Evolutionary conservation across 1,139 yeast genomes (phyloP), one percentile per base, ranked within the genome.

Genomic region (Kodamaea sp.): DNA sequence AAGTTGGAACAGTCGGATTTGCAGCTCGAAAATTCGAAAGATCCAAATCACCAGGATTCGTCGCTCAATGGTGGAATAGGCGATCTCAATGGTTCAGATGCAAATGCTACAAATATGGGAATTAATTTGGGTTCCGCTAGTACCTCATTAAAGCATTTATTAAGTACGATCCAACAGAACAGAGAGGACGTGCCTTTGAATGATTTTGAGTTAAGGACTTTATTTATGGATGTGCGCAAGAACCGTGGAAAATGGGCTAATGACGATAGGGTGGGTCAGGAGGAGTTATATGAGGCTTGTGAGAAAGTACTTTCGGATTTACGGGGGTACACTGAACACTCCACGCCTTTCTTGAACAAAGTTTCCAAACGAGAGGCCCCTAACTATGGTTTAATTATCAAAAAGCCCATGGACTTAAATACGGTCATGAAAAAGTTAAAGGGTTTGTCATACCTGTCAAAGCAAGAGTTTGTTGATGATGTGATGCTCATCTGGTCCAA

Each of bases 341-440:
- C 97, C 0, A 89, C 97, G 0, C 96, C 97, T 1, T 94, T 94
- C 53, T 70, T 94, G 46, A 92, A 90, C 60, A 86, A 88, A 54
- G 99, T 94, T 14, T 87, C 95, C 38, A 92, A 92, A 57, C 73
- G 98, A 39, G 99, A 94, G 53, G 99, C 98, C 0, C 99, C 98
- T 6, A 90, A 92, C 54, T 94, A 94, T 62, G 89, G 89, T 41
- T 80, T 82, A 38, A 75, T 94, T 26, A 90, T 94, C 49, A 90
- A 89, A 50, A 80, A 78, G 38, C 98, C 99, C 20, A 94, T 94
- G 99, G 99, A 94, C 54, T 70, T 94, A 46, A 90, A 89, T 51
- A 90, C 97, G 0, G 96, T 94, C 10, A 73, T 89, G 81, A 90
- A 89, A 51, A 92, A 90, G 55, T 66, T 94, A 48, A 89, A 89